A percentile compares a stretch with the other conserved stretches of the same genome.
Evolutionary conservation across 371 early-diverging fungal species (phyloP).

Genomic region (Lichtheimia corymbifera): DNA sequence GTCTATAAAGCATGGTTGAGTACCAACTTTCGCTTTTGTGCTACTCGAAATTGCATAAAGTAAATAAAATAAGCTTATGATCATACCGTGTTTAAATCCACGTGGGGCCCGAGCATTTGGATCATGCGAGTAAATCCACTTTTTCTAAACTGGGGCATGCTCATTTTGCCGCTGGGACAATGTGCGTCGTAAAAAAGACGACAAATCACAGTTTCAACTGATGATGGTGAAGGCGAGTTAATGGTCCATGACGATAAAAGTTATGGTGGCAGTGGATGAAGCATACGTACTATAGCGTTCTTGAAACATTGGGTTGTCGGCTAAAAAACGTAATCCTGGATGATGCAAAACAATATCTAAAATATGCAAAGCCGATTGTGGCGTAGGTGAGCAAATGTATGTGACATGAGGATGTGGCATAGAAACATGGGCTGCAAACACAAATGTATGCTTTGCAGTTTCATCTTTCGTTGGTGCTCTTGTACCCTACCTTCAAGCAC

Average conservation of each 20-base stretch:
- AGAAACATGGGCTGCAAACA: too few species aligned
- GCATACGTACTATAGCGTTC: constrained; percentile 72
- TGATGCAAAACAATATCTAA: constrained; percentile 74
- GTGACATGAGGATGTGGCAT: background rate
- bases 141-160: constrained; percentile 68
- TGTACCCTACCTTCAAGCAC: constrained; percentile 46
- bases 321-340: constrained; percentile 83
- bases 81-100: constrained; percentile 73
- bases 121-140: constrained; percentile 61
- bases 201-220: constrained; percentile 79
- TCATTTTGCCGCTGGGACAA: constrained; percentile 71
- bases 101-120: constrained; percentile 61
- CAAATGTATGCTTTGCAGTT: too few species aligned
- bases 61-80: too few species aligned
- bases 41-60: too few species aligned
- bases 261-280: background rate
- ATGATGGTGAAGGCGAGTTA: background rate
- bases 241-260: background rate
- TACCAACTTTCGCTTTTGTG: too few species aligned
- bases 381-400: background rate
- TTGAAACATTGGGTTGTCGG: constrained; percentile 77
- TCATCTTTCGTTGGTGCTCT: background rate
- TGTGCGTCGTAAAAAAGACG: constrained; percentile 79
- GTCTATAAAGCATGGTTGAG: constrained; percentile 18
- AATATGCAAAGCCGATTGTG: background rate